A percentile compares a stretch with the other conserved stretches of the same genome.
Evolutionary conservation across 2,329 filamentous ascomycete genomes (phyloP).

Genomic region (Fusarium beomiforme): DNA sequence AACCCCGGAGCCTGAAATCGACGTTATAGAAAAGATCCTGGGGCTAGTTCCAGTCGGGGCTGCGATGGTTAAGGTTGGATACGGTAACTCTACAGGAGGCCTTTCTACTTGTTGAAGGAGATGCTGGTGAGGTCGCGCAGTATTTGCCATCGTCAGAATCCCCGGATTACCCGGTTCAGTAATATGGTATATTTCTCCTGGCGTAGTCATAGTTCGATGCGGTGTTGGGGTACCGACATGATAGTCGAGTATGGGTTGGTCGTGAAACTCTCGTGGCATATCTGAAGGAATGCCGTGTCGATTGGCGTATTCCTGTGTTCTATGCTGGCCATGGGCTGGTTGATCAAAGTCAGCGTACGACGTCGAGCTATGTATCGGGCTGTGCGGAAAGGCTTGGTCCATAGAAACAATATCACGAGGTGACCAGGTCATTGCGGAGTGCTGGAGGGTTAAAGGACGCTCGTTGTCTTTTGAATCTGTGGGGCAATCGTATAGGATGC

Average conservation of each 20-base stretch:
- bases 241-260: conserved; percentile 53
- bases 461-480: conserved; percentile 67
- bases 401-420: conserved; percentile 54
- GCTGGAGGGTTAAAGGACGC: conserved; percentile 66
- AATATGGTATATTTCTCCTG: conserved; percentile 63
- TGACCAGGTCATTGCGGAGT: conserved; percentile 63
- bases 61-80: conserved; percentile 56
- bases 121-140: conserved; percentile 60
- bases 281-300: conserved; percentile 58
- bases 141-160: conserved; percentile 68
- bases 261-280: conserved; percentile 56
- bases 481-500: conserved; percentile 60
- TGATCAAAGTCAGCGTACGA: conserved; percentile 66
- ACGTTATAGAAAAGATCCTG: conserved; percentile 64
- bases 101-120: conserved; percentile 59
- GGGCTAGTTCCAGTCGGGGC: conserved; percentile 68
- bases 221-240: conserved; percentile 58
- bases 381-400: conserved; percentile 50
- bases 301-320: conserved; percentile 53
- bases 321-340: conserved; percentile 53
- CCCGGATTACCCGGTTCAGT: conserved; percentile 70
- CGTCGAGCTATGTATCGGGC: conserved; percentile 59
- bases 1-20: conserved; percentile 62
- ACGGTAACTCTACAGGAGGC: conserved; percentile 61
- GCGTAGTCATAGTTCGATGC: conserved; percentile 58